Evolutionary conservation across 257 asterid genomes (phyloP).

Genomic region (Prunella vulgaris): DNA sequence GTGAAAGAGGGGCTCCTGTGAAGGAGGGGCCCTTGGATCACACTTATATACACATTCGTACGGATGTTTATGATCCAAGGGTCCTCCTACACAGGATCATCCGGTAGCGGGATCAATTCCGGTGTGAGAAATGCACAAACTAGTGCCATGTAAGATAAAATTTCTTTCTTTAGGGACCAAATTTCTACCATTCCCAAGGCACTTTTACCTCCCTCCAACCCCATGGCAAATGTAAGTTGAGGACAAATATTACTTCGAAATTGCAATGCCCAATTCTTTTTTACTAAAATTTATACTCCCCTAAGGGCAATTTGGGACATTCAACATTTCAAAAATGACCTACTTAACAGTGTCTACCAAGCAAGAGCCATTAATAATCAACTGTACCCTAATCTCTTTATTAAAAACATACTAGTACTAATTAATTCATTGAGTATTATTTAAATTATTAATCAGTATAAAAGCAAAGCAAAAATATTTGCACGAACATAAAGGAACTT

Average conservation of each 20-base stretch:
- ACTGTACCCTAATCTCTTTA: conserved; percentile 42
- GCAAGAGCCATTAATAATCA: conserved; percentile 29
- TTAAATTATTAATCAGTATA: conserved; percentile 27
- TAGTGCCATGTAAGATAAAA: not conserved
- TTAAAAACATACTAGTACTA: not conserved
- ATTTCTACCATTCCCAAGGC: conserved; percentile 44
- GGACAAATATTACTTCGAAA: conserved; percentile 9
- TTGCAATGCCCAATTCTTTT: not conserved
- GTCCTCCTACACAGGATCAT: no score
- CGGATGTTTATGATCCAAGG: no score
- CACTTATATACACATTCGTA: no score
- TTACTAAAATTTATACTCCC: not conserved
- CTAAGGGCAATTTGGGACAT: conserved; percentile 14
- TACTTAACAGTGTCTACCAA: conserved; percentile 20
- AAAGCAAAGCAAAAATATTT: not conserved
- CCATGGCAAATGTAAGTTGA: conserved; percentile 3
- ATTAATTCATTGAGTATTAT: not conserved
- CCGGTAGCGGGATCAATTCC: no score
- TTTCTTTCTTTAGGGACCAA: conserved; percentile 1
- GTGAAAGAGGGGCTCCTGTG: no score
- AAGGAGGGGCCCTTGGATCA: no score
- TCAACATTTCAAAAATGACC: conserved; percentile 7
- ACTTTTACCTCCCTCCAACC: conserved; percentile 21
- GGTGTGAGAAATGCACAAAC: not conserved
- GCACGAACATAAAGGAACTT: conserved; percentile 32